These are phyloP conservation scores for Aspergillus jensenii DNA, from an alignment of 2,329 filamentous ascomycete species.

Conservation along the genomic window DNA sequence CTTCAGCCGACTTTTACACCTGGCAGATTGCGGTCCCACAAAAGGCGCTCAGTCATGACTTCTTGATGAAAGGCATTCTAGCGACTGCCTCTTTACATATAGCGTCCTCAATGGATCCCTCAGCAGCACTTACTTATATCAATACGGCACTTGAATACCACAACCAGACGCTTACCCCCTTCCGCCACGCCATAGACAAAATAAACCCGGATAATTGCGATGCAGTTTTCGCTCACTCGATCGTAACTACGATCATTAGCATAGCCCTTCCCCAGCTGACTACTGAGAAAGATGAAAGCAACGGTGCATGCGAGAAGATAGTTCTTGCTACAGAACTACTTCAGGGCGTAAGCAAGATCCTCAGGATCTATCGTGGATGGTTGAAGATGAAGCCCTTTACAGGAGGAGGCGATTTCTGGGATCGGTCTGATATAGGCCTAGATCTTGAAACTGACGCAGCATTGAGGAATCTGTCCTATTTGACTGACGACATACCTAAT, in stretches of 20 bases:
- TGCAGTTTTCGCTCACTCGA: conserved; percentile 38
- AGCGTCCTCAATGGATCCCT: conserved; percentile 30
- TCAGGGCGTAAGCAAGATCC: conserved; percentile 37
- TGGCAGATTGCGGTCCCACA: conserved; percentile 45
- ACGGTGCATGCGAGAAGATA: conserved; percentile 37
- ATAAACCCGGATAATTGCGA: conserved; percentile 38
- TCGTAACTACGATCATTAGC: conserved; percentile 37
- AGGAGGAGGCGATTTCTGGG: conserved; percentile 47
- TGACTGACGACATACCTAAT: conserved; percentile 32
- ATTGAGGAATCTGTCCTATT: conserved; percentile 24
- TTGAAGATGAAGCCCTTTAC: conserved; percentile 56
- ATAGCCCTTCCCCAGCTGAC: conserved; percentile 37
- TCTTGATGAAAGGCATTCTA: conserved; percentile 43
- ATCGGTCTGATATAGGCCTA: conserved; percentile 24
- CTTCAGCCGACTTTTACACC: conserved; percentile 30
- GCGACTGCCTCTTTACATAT: conserved; percentile 43
- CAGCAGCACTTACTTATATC: conserved; percentile 34
- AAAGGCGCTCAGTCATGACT: conserved; percentile 40
- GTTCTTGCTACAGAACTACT: conserved; percentile 36
- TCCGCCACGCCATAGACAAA: conserved; percentile 34
- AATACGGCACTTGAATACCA: conserved; percentile 39
- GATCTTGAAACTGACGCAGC: conserved; percentile 28
- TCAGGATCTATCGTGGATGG: conserved; percentile 30
- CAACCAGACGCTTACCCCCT: conserved; percentile 35
- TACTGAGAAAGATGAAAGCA: conserved; percentile 26